Conservation (phyloP, 2,329 filamentous ascomycete genomes). For the Trichoderma atroviride region DNA sequence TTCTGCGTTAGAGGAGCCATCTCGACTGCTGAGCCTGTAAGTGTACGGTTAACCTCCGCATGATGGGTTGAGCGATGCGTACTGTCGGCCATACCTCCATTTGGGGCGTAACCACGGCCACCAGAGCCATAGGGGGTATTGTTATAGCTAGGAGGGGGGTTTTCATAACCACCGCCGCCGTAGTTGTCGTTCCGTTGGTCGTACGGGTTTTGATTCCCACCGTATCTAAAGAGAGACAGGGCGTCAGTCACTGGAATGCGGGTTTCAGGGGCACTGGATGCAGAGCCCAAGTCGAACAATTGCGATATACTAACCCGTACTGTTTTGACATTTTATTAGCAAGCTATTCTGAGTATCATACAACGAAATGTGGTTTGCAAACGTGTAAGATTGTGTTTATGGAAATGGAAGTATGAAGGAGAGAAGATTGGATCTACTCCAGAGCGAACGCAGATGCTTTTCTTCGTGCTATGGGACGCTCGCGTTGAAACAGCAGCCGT, state of each 20-base stretch:
- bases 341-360: slow-evolving; percentile 25
- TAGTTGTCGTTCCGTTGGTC: slow-evolving; percentile 53
- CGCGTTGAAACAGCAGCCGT: slow-evolving; percentile 32
- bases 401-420: neutral
- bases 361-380: neutral
- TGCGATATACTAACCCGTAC: slow-evolving; percentile 56
- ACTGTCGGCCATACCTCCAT: slow-evolving; percentile 34
- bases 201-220: slow-evolving; percentile 59
- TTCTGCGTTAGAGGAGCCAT: slow-evolving; percentile 67
- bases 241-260: slow-evolving; percentile 38
- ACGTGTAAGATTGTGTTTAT: neutral
- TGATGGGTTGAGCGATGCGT: neutral
- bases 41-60: neutral
- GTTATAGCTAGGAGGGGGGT: slow-evolving; percentile 20
- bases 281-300: neutral
- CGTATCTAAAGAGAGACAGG: slow-evolving; percentile 50
- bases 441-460: slow-evolving; percentile 5
- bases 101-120: slow-evolving; percentile 33
- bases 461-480: slow-evolving; percentile 5
- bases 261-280: slow-evolving; percentile 5
- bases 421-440: neutral
- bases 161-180: slow-evolving; percentile 30
- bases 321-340: slow-evolving; percentile 42
- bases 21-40: slow-evolving; percentile 60
- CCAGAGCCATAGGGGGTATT: slow-evolving; percentile 32